Conservation (phyloP, 805 yeast species). For the Candida oleophila region DNA sequence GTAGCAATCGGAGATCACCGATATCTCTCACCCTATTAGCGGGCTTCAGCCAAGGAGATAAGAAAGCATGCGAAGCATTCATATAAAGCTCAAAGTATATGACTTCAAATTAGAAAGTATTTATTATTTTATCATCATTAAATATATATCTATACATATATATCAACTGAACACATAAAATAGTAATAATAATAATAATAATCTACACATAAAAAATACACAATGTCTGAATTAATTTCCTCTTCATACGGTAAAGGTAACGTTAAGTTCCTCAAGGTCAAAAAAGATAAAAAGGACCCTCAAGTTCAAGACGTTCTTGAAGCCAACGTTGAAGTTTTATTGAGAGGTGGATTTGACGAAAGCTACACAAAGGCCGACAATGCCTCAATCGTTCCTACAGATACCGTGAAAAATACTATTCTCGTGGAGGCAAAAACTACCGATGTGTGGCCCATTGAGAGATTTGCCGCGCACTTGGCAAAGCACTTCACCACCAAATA, state of each 20-base stretch:
- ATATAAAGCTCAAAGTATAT: background rate
- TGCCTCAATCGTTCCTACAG: constrained; percentile 88
- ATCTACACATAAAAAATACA: background rate
- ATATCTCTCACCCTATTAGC: background rate
- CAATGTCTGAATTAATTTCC: constrained; percentile 23
- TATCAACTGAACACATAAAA: too few relatives aligned
- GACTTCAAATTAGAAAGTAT: background rate
- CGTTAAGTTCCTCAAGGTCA: constrained; percentile 88
- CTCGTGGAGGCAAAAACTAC: constrained; percentile 77
- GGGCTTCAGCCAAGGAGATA: background rate
- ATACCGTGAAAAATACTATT: constrained; percentile 87
- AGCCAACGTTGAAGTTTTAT: constrained; percentile 73
- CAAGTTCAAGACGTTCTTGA: constrained; percentile 79
- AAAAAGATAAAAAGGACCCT: constrained; percentile 72
- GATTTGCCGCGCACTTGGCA: constrained; percentile 82
- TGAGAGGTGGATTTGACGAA: constrained; percentile 75
- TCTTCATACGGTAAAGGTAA: constrained; percentile 90
- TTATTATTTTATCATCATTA: too few relatives aligned
- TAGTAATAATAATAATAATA: too few relatives aligned
- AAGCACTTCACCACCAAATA: constrained; percentile 79
- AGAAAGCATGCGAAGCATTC: background rate
- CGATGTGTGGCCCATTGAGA: constrained; percentile 88
- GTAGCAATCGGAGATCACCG: constrained; percentile 5
- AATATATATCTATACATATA: too few relatives aligned
- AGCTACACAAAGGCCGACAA: constrained; percentile 90